Conservation (phyloP, 768 basidiomycete genomes). For the Dioszegia aurantiaca region DNA sequence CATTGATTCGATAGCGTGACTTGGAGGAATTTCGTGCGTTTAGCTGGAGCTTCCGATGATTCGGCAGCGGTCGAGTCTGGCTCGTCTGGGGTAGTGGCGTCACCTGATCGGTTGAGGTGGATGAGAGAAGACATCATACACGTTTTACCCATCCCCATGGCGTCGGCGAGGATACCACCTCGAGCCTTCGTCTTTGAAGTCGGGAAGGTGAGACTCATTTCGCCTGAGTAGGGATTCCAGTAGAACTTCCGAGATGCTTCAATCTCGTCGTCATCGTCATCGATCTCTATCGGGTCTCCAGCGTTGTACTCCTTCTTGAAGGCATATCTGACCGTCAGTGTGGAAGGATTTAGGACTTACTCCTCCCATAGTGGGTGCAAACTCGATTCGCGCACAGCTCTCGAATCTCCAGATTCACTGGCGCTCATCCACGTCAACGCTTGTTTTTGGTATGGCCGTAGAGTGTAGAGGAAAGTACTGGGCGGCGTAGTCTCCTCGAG, state of each 20-base stretch:
- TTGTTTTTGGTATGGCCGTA: conserved; percentile 90
- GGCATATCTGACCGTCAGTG: conserved; percentile 60
- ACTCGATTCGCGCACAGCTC: conserved; percentile 62
- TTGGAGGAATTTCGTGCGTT: conserved; percentile 49
- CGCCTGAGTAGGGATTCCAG: conserved; percentile 56
- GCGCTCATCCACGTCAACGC: conserved; percentile 89
- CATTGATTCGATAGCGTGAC: conserved; percentile 50
- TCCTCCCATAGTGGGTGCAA: conserved; percentile 95
- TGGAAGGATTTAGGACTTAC: conserved; percentile 56
- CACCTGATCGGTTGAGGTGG: conserved; percentile 64
- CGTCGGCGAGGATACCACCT: conserved; percentile 86
- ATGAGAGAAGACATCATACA: conserved; percentile 82
- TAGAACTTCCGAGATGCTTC: conserved; percentile 37
- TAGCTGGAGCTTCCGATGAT: conserved; percentile 31
- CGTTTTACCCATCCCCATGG: conserved; percentile 54
- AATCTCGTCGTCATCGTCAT: conserved; percentile 63
- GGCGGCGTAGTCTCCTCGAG: conserved; percentile 81
- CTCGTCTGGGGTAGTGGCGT: conserved; percentile 42
- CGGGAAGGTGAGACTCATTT: conserved; percentile 80
- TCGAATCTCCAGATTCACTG: conserved; percentile 70
- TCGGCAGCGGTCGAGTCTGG: conserved; percentile 3
- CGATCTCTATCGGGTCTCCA: conserved; percentile 68
- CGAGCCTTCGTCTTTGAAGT: conserved; percentile 69
- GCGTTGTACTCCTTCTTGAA: conserved; percentile 66
- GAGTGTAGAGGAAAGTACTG: conserved; percentile 67